Evolutionary conservation across 2,329 filamentous ascomycete species (phyloP), one percentile per base, ranked within the genome.

Genomic region (Alternaria gansuensis): DNA sequence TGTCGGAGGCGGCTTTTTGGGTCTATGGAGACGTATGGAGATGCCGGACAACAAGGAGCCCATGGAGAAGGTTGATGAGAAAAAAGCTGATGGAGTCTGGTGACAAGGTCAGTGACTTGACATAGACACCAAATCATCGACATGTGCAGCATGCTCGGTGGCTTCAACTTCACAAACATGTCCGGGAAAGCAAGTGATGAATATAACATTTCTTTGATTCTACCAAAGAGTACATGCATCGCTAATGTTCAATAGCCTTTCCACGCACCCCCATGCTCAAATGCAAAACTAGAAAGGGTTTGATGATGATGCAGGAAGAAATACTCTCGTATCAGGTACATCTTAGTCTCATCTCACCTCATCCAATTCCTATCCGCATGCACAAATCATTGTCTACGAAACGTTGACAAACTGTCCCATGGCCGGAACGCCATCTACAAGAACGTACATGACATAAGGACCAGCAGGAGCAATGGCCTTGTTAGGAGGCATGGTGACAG

Each of bases 361-460:
- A 14, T 29, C 21, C 23, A 41, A 26, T 26, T 24, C 26, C 17
- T 11, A 7, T 33, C 4, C 3, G 10, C 31, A 34, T 48, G 21
- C 37, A 40, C 29, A 13, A 9, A 14, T 14, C 29, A 5, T 40
- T 14, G 9, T 51, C 51, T 66, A 80, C 43, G 74, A 72, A 41
- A 82, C 79, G 66, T 71, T 69, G 24, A 85, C 82, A 67, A 83
- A 84, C 66, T 84, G 81, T 1, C 84, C 84, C 57, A 84, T 68
- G 9, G 78, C 81, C 4, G 83, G 84, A 21, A 85, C 79, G 5
- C 84, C 84, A 67, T 86, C 82, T n/a, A 81, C 81, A 37, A 87
- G 74, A 41, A 87, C 81, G 67, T 86, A 88, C 21, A 88, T 71
- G 37, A 87, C 83, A 72, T 87, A 88, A 59, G 85, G 85, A 40